A percentile compares a stretch with the other conserved stretches of the same genome.
phyloP scores from a whole-genome alignment of 352 stramenopile genomes.

The Globisporangium megalacanthum region DNA sequence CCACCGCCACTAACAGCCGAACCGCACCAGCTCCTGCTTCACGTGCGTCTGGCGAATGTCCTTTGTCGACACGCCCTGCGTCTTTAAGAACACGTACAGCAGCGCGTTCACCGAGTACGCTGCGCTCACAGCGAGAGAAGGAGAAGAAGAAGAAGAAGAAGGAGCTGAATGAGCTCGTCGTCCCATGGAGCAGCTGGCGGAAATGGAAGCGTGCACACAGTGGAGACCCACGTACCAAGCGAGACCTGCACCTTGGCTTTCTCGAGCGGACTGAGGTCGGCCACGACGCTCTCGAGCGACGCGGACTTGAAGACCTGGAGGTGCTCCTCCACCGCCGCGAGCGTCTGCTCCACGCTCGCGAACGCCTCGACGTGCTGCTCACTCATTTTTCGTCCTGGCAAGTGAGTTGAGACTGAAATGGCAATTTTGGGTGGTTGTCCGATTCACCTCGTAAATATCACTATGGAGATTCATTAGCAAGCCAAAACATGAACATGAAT shows the following conservation, averaged over 20 bases:
- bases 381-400: conserved; percentile 27
- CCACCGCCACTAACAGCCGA: background rate
- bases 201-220: background rate
- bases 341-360: conserved; percentile 70
- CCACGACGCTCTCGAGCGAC: conserved; percentile 51
- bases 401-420: background rate
- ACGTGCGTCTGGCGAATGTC: conserved; percentile 87
- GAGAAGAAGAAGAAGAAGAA: too few species aligned
- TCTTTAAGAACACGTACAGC: conserved; percentile 86
- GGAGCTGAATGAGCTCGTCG: background rate
- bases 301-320: conserved; percentile 50
- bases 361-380: conserved; percentile 61
- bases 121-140: conserved; percentile 13
- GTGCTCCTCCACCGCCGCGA: conserved; percentile 69
- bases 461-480: background rate
- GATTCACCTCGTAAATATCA: background rate
- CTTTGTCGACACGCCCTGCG: conserved; percentile 81
- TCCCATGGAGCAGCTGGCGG: background rate
- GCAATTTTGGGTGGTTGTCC: conserved; percentile 13
- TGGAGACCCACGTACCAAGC: conserved; percentile 38
- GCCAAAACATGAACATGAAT: background rate
- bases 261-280: conserved; percentile 57
- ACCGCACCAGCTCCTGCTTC: conserved; percentile 76
- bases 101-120: conserved; percentile 85
- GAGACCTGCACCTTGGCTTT: conserved; percentile 83